Evolutionary conservation across 2,329 filamentous ascomycete species (phyloP), one percentile per base, ranked within the genome.

Genomic region (Neonectria hederae): DNA sequence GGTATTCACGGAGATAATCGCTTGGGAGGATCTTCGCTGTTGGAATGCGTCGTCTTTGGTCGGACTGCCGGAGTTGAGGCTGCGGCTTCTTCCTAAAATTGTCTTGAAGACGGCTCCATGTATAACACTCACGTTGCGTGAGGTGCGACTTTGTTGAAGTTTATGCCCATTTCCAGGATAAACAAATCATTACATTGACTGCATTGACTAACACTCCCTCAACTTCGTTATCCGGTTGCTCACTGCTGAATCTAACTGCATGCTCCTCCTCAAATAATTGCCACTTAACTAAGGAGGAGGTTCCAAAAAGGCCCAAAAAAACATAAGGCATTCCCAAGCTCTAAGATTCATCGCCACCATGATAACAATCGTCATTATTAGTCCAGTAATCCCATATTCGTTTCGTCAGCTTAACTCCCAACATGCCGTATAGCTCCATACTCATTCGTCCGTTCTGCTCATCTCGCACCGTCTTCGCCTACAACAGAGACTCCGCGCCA

Each of bases 11-110:
- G 88, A 0, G 86, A 86, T 52, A 90, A 90, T 70, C 79, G 88
- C 14, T 73, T 90, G 0, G 88, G 87, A 17, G 88, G 88, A 0
- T 88, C 85, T 5, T 89, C 86, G 2, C 69, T 90, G 57, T 73
- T 90, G 7, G 88, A 90, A 68, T 90, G 88, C 77, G 87, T 86
- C 3, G 86, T 90, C 0, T 90, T 87, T 79, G 88, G 88, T 4
- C 79, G 86, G 42, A 84, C 86, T 40, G 87, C 87, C 0, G 88
- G 87, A 35, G 65, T 65, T 30, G 65, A 69, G 6, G 62, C 72
- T 35, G 72, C 56, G n/a, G 32, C 51, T 14, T 61, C 55, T 28
- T 49, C 48, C 4, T 54, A 22, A 51, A 14, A 52, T 30, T 30
- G 30, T 19, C 35, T 11, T 35, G n/a, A 30, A 51, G 24, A 51